Conservation (phyloP, 140 eudicot species). For the Ambrosia hybrid region DNA sequence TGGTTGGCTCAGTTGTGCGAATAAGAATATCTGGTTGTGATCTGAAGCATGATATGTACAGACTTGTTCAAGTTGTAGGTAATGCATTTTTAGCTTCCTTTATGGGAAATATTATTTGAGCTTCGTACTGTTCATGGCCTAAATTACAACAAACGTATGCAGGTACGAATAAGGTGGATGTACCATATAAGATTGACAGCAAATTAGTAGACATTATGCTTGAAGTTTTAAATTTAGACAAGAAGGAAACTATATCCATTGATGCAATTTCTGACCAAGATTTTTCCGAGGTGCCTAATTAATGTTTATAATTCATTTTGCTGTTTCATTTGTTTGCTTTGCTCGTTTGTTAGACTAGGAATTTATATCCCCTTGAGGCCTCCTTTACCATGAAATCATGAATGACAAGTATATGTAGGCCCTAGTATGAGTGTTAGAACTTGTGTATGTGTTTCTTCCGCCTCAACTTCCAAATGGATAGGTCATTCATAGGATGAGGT, state of each 20-base stretch:
- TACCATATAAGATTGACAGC: slow-evolving; percentile 54
- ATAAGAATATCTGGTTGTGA: slow-evolving; percentile 68
- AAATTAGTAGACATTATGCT: slow-evolving; percentile 55
- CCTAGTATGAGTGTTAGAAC: no score
- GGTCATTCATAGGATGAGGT: no score
- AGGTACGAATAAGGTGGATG: slow-evolving; percentile 72
- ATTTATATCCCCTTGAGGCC: no score
- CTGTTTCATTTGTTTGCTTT: background rate
- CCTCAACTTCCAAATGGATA: no score
- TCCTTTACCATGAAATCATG: no score
- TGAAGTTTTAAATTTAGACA: slow-evolving; percentile 81
- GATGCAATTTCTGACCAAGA: slow-evolving; percentile 80
- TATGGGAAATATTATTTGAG: slow-evolving; percentile 2
- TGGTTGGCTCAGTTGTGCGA: slow-evolving; percentile 82
- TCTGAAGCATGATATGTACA: slow-evolving; percentile 69
- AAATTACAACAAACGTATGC: slow-evolving; percentile 24
- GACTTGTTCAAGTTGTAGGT: slow-evolving; percentile 94
- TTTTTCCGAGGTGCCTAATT: slow-evolving; percentile 65
- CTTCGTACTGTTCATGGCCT: slow-evolving; percentile 4
- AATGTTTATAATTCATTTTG: background rate
- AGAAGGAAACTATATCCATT: slow-evolving; percentile 70
- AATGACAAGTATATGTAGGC: no score
- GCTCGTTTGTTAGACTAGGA: no score
- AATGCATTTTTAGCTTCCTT: slow-evolving; percentile 19
- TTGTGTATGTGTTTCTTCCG: no score